These are phyloP conservation scores for Ordospora colligata DNA, from an alignment of 371 early-diverging fungal genomes.

Conservation along the genomic window DNA sequence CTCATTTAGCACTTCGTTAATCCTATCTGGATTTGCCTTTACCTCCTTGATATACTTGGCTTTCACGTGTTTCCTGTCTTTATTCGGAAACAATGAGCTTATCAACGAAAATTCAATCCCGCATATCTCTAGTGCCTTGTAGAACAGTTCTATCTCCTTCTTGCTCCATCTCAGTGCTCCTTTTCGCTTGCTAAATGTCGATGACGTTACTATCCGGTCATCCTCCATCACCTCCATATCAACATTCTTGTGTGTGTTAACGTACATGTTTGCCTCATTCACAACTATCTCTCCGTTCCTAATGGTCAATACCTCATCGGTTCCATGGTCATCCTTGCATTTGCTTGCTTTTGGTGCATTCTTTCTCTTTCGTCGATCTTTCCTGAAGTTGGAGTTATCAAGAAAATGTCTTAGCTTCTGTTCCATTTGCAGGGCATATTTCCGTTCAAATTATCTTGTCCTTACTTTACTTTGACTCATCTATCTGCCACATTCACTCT, in stretches of 20 bases:
- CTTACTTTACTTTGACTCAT: not conserved
- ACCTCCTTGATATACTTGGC: constrained; percentile 57
- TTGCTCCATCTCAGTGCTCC: constrained; percentile 49
- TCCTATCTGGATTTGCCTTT: constrained; percentile 32
- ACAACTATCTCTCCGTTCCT: constrained; percentile 55
- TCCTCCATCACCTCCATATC: constrained; percentile 35
- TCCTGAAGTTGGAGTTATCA: constrained; percentile 57
- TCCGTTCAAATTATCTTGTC: not conserved
- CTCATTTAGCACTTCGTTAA: constrained; percentile 31
- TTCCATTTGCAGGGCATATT: not conserved
- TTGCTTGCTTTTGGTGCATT: constrained; percentile 2
- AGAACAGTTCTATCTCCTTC: constrained; percentile 57
- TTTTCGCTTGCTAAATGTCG: constrained; percentile 50
- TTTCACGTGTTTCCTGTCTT: constrained; percentile 54
- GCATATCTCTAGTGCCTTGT: constrained; percentile 52
- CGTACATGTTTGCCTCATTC: constrained; percentile 26
- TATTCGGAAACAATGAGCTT: constrained; percentile 47
- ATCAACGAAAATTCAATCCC: constrained; percentile 60
- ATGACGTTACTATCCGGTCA: constrained; percentile 50
- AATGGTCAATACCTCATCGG: constrained; percentile 43
- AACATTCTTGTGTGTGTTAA: not conserved
- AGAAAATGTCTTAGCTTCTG: constrained; percentile 42
- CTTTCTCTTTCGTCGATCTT: constrained; percentile 5
- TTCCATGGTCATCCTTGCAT: not conserved
- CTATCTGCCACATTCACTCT: not conserved